Percentiles rank a stretch among this genome's conserved stretches.
These are phyloP conservation scores for Cladosporium sp. DNA, from an alignment of 2,329 filamentous ascomycete genomes.

Conservation along the genomic window DNA sequence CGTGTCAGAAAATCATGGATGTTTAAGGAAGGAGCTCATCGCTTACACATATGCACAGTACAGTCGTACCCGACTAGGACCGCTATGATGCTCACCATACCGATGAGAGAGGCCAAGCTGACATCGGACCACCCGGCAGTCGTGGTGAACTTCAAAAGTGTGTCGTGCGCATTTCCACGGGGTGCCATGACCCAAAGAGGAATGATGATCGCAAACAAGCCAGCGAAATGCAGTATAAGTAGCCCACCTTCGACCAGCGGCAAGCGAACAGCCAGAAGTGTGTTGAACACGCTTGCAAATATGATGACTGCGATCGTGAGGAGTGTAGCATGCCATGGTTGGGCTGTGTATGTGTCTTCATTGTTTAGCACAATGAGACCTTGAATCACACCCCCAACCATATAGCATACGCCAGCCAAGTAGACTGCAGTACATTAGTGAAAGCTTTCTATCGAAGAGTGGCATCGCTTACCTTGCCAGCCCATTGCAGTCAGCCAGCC, in stretches of 20 bases:
- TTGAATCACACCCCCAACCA: conserved; percentile 46
- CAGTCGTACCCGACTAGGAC: conserved; percentile 28
- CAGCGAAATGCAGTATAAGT: conserved; percentile 52
- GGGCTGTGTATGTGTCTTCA: conserved; percentile 32
- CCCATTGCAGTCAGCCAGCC: conserved; percentile 46
- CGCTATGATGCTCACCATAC: conserved; percentile 35
- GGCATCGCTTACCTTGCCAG: background rate
- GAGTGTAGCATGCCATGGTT: conserved; percentile 52
- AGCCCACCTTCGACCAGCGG: conserved; percentile 51
- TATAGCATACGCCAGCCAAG: conserved; percentile 42
- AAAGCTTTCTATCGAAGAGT: too few relatives aligned
- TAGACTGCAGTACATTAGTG: conserved; percentile 34
- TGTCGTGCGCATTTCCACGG: conserved; percentile 41
- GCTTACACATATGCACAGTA: conserved; percentile 29
- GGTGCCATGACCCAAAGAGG: conserved; percentile 46
- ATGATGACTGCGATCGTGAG: conserved; percentile 47
- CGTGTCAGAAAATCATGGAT: background rate
- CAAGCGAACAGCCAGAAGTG: conserved; percentile 43
- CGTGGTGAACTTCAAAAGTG: conserved; percentile 52
- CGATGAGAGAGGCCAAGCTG: conserved; percentile 47
- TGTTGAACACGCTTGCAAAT: conserved; percentile 45
- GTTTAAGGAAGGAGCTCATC: background rate
- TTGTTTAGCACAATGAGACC: conserved; percentile 36
- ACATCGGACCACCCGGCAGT: conserved; percentile 47
- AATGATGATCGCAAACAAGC: conserved; percentile 55